These are phyloP conservation scores for Penicillium sp. DNA, from an alignment of 2,329 filamentous ascomycete genomes.

Conservation along the genomic window DNA sequence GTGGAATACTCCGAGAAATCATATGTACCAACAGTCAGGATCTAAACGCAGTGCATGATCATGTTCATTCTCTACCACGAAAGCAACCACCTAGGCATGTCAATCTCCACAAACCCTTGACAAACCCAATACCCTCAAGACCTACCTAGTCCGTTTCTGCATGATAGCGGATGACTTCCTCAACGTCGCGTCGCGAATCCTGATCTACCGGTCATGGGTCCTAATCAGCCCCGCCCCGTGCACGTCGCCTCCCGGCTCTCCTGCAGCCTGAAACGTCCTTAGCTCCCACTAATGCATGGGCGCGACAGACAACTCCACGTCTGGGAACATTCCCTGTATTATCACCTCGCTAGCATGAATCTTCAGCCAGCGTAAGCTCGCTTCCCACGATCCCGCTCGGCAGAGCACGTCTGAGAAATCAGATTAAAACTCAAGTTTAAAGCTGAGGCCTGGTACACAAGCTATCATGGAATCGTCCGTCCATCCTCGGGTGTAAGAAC, in stretches of 20 bases:
- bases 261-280: slow-evolving; percentile 16
- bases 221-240: slow-evolving; percentile 4
- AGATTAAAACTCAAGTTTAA: neutral
- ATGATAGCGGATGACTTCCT: slow-evolving; percentile 1
- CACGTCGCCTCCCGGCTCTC: slow-evolving; percentile 3
- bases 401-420: neutral
- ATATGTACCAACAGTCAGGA: neutral
- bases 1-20: neutral
- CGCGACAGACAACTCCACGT: neutral
- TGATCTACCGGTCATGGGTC: slow-evolving; percentile 15
- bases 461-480: slow-evolving; percentile 2
- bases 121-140: neutral
- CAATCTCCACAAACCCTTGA: neutral
- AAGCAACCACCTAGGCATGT: neutral
- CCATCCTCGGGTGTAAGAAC: slow-evolving; percentile 11
- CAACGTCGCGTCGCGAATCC: slow-evolving; percentile 1
- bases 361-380: neutral
- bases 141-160: neutral
- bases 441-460: neutral
- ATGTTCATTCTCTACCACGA: neutral
- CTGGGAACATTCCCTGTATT: neutral
- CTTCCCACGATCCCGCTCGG: neutral
- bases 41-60: neutral
- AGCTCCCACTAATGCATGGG: slow-evolving; percentile 10
- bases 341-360: neutral